Base-by-base conservation (phyloP, 176 grass and related monocot genomes). In the Cocos nucifera region DNA sequence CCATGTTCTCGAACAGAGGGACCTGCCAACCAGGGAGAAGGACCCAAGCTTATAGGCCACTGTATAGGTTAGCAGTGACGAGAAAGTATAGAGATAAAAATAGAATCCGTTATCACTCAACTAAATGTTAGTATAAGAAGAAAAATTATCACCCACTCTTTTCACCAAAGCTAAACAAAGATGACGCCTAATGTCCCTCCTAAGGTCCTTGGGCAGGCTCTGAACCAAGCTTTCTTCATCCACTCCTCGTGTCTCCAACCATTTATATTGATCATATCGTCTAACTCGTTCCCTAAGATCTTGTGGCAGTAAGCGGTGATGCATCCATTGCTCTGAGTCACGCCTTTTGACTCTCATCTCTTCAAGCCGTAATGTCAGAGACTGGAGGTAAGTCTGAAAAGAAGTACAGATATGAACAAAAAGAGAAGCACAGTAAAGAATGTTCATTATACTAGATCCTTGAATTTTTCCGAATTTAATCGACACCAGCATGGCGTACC, bases 211-310 rank as follows among this genome's bases (percentile, higher is more conserved):
- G 6, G 92, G 92, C 65, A 97, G 85, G 25, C 73, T 90, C 72
- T 97, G 92, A 66, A 97, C 84, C 75, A 97, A 75, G 78, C 58
- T 81, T 88, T 97, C 92, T 80, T 97, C 92, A 62, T 97, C 92
- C 21, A 97, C 92, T 59, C 87, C 92, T 49, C 83, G 83, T 21
- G 87, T 97, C 63, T 97, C 92, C 70, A 97, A 63, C 92, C 92
- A 97, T 58, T 78, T 82, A 28, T 97, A 97, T 8, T 89, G 81
- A 57, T 97, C 92, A 70, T 88, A 97, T 32, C 76, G 78, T 62
- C 84, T 85, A 17, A 97, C 92, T 67, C 84, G 81, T 55, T 97
- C 73, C 81, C 76, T 90, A 17, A 97, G 89, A 5, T 76, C 30
- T 3, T 75, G 48, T 26, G 92, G 92, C 49, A 97, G 59, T 16